Evolutionary conservation across 2,329 filamentous ascomycete genomes (phyloP).

Genomic region (Calonectria honghensis): DNA sequence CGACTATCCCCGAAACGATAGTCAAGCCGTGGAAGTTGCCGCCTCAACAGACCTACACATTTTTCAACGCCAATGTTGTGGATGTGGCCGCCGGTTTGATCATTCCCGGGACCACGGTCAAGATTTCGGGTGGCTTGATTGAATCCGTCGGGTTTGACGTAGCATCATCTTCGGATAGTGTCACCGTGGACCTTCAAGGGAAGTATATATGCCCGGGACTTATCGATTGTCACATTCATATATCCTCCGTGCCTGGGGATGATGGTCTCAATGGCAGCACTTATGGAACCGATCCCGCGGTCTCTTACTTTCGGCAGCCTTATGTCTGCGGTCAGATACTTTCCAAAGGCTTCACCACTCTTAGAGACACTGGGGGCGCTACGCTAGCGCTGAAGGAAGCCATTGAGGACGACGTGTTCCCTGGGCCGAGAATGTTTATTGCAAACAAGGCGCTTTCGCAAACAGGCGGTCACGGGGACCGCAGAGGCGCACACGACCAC

Average conservation of each 20-base stretch:
- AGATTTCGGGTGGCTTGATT: slow-evolving; percentile 60
- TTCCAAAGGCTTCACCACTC: slow-evolving; percentile 73
- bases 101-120: slow-evolving; percentile 56
- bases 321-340: slow-evolving; percentile 71
- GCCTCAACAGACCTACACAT: slow-evolving; percentile 57
- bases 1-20: slow-evolving; percentile 44
- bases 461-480: slow-evolving; percentile 75
- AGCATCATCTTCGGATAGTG: neutral
- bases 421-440: slow-evolving; percentile 74
- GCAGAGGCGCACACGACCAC: slow-evolving; percentile 62
- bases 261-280: slow-evolving; percentile 50
- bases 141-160: slow-evolving; percentile 46
- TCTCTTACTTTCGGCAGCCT: slow-evolving; percentile 66
- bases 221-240: slow-evolving; percentile 60
- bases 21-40: slow-evolving; percentile 62
- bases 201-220: slow-evolving; percentile 59
- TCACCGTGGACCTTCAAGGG: slow-evolving; percentile 50
- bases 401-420: slow-evolving; percentile 72
- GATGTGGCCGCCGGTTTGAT: slow-evolving; percentile 61
- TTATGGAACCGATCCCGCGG: slow-evolving; percentile 57
- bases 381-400: slow-evolving; percentile 73
- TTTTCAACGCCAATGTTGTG: slow-evolving; percentile 67
- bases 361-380: slow-evolving; percentile 76
- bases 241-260: slow-evolving; percentile 56
- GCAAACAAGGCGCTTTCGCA: slow-evolving; percentile 73